Conservation (phyloP, 345 rosid species). For the Hypericum androsaemum region DNA sequence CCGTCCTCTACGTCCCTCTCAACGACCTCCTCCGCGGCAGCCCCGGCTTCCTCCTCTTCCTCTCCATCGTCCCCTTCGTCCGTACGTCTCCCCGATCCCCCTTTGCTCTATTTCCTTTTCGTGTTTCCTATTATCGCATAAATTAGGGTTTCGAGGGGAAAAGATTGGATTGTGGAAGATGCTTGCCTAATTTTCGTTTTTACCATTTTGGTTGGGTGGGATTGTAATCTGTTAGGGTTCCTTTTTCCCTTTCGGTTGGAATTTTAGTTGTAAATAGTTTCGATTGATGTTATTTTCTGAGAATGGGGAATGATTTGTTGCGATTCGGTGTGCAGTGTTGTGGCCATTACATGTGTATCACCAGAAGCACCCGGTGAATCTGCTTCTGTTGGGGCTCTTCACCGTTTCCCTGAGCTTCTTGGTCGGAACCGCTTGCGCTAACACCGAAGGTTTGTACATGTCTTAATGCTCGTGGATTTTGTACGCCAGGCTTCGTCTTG, state of each 20-base stretch:
- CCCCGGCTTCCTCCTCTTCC: slow-evolving; percentile 59
- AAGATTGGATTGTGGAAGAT: no score
- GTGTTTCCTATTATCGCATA: neutral
- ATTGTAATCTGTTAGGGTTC: no score
- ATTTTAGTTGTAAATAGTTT: no score
- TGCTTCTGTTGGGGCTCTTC: slow-evolving; percentile 76
- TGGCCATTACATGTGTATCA: slow-evolving; percentile 89
- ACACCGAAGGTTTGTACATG: slow-evolving; percentile 56
- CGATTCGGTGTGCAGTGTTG: slow-evolving; percentile 45
- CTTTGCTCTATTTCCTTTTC: neutral
- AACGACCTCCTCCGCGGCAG: slow-evolving; percentile 56
- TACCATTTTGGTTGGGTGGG: no score
- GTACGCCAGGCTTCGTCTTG: no score
- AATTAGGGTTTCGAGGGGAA: no score
- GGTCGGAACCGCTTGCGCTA: slow-evolving; percentile 84
- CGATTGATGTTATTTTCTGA: no score
- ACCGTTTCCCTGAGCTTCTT: slow-evolving; percentile 71
- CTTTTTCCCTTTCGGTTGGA: no score
- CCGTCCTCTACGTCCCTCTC: slow-evolving; percentile 61
- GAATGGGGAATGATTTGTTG: no score
- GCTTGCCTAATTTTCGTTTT: no score
- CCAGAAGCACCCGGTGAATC: slow-evolving; percentile 87
- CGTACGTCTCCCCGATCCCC: slow-evolving; percentile 33
- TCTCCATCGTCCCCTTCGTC: slow-evolving; percentile 63
- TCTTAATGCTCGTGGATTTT: slow-evolving; percentile 6